Evolutionary conservation across 495 filamentous ascomycete genomes (phyloP), one percentile per base, ranked within the genome.

Genomic region (Penicillium canariense): DNA sequence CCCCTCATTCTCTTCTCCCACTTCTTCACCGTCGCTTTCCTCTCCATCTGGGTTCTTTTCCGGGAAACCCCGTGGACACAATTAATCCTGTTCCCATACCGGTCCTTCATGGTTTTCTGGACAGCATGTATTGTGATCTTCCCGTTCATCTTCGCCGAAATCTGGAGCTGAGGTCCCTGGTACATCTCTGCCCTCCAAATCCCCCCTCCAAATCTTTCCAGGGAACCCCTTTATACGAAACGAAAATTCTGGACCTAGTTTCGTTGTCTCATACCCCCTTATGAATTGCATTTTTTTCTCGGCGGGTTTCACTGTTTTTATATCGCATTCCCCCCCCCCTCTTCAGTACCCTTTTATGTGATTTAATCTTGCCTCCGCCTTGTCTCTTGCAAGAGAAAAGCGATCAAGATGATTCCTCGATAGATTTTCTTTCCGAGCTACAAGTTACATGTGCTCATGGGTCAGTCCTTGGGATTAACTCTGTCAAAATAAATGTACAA

Each of bases 21-120:
- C 71, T 98, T 98, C 76, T 97, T 96, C 71, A 82, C 84, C 22
- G 94, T 98, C 30, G 94, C 94, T 1, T 82, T 97, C 59, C 80
- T 95, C 49, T 85, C 87, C 14, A 91, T 98, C 52, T 95, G 90
- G 87, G 66, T 96, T 27, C 77, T 90, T 55, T 77, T 84, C 56
- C 57, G 68, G 18, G 73, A 83, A 20, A 67, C 77, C 0, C 84
- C 84, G 1, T 17, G 87, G 14, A 79, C 80, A 65, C 78, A 76
- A 56, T 68, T 86, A 50, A 85, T 89, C 2, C 14, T 85, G 8
- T 78, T 84, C 34, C 52, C 88, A 4, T 61, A 84, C 54, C 77
- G 82, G 60, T 82, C 82, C 28, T 58, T 88, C 7, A 70, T 81
- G 56, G 84, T 97, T 50, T 86, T 96, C 56, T 93, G 83, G 80